Base-by-base conservation (phyloP, 768 basidiomycete species). In the Russula vinacea region DNA sequence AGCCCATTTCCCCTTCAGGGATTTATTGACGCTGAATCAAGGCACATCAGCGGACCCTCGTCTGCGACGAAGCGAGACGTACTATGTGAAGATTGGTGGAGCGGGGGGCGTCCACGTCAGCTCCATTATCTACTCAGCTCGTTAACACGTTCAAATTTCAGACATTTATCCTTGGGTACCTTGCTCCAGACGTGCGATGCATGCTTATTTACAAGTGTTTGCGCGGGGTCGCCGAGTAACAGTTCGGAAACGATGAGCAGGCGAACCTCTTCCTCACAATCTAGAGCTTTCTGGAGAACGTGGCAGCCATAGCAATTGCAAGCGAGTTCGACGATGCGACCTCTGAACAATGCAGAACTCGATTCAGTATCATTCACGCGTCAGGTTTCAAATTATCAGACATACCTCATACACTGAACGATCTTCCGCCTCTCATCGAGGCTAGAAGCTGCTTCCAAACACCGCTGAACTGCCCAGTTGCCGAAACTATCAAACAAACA, bases 121-220 rank as follows among this genome's bases (percentile, higher is more conserved):
- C 73, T 94, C 92, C 92, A 94, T 94, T 70, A 94, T 91, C 88
- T 92, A 57, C 17, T 24, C 19, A 11, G 35, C 16, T 51, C 26
- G 26, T 33, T 3, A 44, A 49, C n/a, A 13, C 24, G 69, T 65
- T 70, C 39, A 53, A 56, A 42, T 52, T 22, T 42, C 42, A 47
- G 39, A 22, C 29, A 68, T 24, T 29, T 62, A 24, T 33, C 35
- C 26, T 19, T 13, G 51, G 29, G 14, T 45, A 89, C 89, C 81
- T 93, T 93, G 76, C 90, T 92, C 91, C 92, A 94, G 37, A 94
- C 92, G 72, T 94, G 92, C 54, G 90, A 91, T 1, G 91, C 90
- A 72, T 94, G 92, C 73, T 94, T 94, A 74, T 93, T 93, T 9
- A 93, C 88, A 33, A 94, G 79, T 6, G 92, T 94, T 72, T 90